Percentiles rank a stretch among this genome's conserved stretches.
Evolutionary conservation across 305 asterid genomes (phyloP).

Genomic region (Fraxinus baroniana): DNA sequence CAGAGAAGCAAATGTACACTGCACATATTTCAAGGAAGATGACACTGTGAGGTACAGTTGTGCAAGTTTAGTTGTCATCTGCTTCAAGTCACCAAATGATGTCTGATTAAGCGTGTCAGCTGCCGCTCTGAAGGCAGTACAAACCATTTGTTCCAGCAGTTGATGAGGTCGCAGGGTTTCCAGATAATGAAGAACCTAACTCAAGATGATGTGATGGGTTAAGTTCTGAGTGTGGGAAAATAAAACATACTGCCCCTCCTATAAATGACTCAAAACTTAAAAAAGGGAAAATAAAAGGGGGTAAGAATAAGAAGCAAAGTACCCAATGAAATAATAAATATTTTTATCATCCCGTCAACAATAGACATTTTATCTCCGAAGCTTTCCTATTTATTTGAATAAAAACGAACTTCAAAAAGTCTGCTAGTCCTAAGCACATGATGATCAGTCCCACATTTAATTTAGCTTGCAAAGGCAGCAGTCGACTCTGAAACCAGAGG

Average conservation of each 20-base stretch:
- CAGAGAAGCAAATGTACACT: conserved; percentile 36
- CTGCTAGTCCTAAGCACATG: background rate
- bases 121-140: conserved; percentile 84
- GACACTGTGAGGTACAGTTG: conserved; percentile 74
- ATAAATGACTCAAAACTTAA: background rate
- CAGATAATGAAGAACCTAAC: conserved; percentile 88
- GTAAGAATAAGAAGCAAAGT: background rate
- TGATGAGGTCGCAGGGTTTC: conserved; percentile 78
- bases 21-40: conserved; percentile 58
- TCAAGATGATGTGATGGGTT: conserved; percentile 8
- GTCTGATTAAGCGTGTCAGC: conserved; percentile 76
- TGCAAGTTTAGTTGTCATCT: conserved; percentile 64
- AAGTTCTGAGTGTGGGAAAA: background rate
- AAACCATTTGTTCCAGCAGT: conserved; percentile 83
- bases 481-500: background rate
- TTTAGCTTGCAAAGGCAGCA: background rate
- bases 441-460: background rate
- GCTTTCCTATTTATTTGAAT: background rate
- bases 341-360: background rate
- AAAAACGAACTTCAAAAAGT: background rate
- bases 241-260: background rate
- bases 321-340: background rate
- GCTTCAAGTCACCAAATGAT: conserved; percentile 62
- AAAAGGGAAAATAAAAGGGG: conserved; percentile 16
- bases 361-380: background rate